Base-by-base conservation (phyloP, 208 protist genomes). In the Vickermania spadyakhi region DNA sequence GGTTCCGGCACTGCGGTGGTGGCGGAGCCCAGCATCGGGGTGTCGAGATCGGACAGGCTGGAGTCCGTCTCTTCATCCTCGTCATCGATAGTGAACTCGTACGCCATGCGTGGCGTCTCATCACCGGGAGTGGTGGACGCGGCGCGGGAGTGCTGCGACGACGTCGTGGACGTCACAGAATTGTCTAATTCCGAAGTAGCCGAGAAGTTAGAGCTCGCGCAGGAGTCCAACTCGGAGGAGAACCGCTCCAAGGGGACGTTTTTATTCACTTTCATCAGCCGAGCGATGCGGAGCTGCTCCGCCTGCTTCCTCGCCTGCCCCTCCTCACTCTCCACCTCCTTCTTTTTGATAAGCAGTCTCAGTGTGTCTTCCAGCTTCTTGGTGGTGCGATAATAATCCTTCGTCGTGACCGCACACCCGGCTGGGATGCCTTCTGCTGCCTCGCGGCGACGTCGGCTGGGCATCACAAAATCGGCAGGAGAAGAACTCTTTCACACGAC, bases 61-160 rank as follows among this genome's bases (percentile, higher is more conserved):
- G 42, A 25, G 14, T 25, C 51, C 26, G 31, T 31, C 30, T 41
- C 56, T 5, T 31, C 52, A 14, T 62, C 63, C 11, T 13, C 63
- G 22, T 61, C 58, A n/a, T 14, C 13, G 25, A 7, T 18, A 28
- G 23, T 18, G 27, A 58, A 31, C 23, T 14, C 50, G 50, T n/a
- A 26, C 23, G 4, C 50, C 7, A 28, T 58, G n/a, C 54, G 29
- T 31, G 54, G 3, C 5, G 54, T 58, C 26, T 28, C 54, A 36
- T 5, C 51, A 22, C 51, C n/a, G 7, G 51, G 11, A 55, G 18
- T 21, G 13, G n/a, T 55, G 23, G 51, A 22, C 5, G n/a, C 23
- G 51, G 51, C 25, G 51, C 25, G 23, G 7, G n/a, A 11, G 23
- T 55, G 13, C 25, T 23, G 28, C 11, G 11, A n/a, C 18, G 36